Evolutionary conservation across 1,284 basidiomycete genomes (phyloP), one percentile per base, ranked within the genome.

Genomic region (Malassezia japonica): DNA sequence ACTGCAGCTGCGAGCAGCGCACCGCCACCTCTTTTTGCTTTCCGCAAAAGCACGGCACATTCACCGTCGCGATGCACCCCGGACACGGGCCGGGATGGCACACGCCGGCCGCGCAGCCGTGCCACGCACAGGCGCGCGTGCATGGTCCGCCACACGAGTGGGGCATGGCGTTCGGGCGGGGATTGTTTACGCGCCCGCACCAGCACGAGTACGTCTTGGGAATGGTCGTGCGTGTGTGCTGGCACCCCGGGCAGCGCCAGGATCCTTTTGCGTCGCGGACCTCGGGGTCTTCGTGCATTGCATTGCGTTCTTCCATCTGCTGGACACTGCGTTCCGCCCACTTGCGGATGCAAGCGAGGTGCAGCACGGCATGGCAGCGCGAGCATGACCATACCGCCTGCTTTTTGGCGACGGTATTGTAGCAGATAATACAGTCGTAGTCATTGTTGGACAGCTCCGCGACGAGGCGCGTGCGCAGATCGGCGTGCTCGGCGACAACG

Each of bases 31-130:
- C 15, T 6, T 48, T 47, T 21, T 66, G 55, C 32, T 55, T 50
- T 4, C 70, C 70, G 48, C 70, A 72, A 52, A 65, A 71, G 50
- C 70, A 72, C 13, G 59, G 52, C 39, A 64, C 60, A 4, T 56
- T 53, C n/a, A 72, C 57, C 9, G 61, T 65, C 12, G 69, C 65
- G 0, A 62, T 57, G 50, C 70, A 72, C 0, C 67, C 65, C 8
- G 70, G 67, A 33, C 70, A 72, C 0, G 70, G 67, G 16, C 66
- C 70, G 4, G 70, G 68, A 41, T 72, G 70, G 37, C 70, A 72
- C 13, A 52, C 41, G 29, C 59, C 60, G 8, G 62, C 55, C 27
- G 64, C 55, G 37, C 68, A 69, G 7, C 69, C 69, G 34, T 72
- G 51, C 35, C 39, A 35, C 15, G 40, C 15, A 29, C 51, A 54